Conservation (phyloP, 345 rosid genomes). For the Trapa bicornis region DNA sequence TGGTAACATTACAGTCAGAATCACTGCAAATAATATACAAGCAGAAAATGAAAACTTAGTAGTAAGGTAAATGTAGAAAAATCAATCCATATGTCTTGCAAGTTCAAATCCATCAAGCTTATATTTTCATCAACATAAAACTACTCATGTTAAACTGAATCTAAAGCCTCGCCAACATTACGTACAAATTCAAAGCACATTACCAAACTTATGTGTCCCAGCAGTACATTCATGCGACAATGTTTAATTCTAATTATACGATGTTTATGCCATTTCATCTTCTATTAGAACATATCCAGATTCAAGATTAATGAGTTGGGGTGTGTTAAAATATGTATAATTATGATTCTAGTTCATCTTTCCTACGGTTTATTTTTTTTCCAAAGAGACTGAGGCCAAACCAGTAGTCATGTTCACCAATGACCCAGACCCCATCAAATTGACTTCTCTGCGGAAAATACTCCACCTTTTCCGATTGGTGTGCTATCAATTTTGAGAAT, state of each 20-base stretch:
- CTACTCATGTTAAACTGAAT: background rate
- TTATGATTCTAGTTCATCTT: background rate
- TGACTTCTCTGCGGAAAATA: constrained; percentile 45
- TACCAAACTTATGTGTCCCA: background rate
- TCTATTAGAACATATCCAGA: background rate
- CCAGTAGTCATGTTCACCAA: constrained; percentile 68
- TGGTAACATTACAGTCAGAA: background rate
- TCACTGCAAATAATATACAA: constrained; percentile 17
- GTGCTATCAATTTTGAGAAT: constrained; percentile 49
- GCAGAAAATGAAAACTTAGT: background rate
- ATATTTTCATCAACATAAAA: background rate
- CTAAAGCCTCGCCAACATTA: background rate
- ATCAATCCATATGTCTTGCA: background rate
- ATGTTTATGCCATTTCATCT: background rate
- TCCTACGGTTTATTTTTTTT: background rate
- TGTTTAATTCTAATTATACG: background rate
- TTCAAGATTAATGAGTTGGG: background rate
- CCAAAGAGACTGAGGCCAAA: constrained; percentile 28
- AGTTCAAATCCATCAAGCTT: background rate
- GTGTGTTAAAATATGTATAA: background rate
- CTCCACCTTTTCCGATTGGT: constrained; percentile 39
- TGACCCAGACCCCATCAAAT: constrained; percentile 54
- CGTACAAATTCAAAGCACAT: too few relatives aligned
- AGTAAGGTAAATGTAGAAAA: background rate
- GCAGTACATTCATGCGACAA: background rate